A percentile compares a stretch with the other conserved stretches of the same genome.
phyloP scores from a whole-genome alignment of 352 stramenopile genomes.

The Pythium pyrilobum region DNA sequence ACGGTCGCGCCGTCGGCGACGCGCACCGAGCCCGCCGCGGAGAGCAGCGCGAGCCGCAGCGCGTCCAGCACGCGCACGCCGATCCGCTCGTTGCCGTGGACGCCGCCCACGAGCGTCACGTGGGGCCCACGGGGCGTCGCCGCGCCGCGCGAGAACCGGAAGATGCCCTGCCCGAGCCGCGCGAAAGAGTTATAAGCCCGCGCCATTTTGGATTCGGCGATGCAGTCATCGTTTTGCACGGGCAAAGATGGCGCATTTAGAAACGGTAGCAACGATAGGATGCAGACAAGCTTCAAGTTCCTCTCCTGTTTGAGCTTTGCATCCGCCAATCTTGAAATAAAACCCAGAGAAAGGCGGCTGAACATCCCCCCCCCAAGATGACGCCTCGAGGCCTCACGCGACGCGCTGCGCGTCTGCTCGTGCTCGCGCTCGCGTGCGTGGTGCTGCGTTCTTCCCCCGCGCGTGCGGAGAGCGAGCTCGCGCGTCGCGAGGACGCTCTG shows the following conservation, averaged over 20 bases:
- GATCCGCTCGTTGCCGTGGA: constrained; percentile 77
- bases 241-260: constrained; percentile 1
- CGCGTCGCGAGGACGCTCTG: constrained; percentile 26
- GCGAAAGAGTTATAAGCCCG: constrained; percentile 32
- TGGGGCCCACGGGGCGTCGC: constrained; percentile 18
- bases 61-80: constrained; percentile 54
- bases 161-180: constrained; percentile 36
- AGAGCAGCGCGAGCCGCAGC: constrained; percentile 43
- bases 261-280: constrained; percentile 1
- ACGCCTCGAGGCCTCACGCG: no score
- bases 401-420: constrained; percentile 1
- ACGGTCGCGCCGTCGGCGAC: constrained; percentile 30
- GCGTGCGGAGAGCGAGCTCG: not conserved
- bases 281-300: constrained; percentile 7
- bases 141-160: constrained; percentile 29
- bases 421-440: constrained; percentile 13
- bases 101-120: constrained; percentile 59
- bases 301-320: not conserved
- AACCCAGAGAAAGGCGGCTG: no score
- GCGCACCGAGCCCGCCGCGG: constrained; percentile 20
- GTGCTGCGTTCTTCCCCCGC: not conserved
- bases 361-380: no score
- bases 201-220: constrained; percentile 17
- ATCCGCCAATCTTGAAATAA: not conserved
- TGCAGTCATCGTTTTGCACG: no score